These are phyloP conservation scores for Talaromyces borbonicus DNA, from an alignment of 495 filamentous ascomycete species.

Conservation along the genomic window DNA sequence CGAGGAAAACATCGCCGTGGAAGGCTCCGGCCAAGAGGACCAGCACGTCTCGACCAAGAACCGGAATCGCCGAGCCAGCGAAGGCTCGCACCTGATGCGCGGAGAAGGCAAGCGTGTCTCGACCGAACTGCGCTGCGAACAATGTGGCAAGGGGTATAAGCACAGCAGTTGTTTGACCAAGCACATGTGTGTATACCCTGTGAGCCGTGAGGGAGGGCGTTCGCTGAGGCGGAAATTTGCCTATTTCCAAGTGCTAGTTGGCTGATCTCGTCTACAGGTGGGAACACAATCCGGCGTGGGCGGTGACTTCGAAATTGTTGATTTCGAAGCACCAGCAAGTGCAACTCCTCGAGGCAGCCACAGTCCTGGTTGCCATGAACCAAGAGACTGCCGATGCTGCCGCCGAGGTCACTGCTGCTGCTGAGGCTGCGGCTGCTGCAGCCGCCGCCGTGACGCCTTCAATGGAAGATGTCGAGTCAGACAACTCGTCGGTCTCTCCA, in stretches of 20 bases:
- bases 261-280: constrained; percentile 51
- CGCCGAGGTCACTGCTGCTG: not conserved
- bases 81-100: constrained; percentile 70
- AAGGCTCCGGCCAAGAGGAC: constrained; percentile 17
- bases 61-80: constrained; percentile 73
- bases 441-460: not conserved
- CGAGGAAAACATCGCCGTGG: constrained; percentile 33
- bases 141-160: constrained; percentile 99
- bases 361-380: constrained; percentile 91
- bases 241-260: constrained; percentile 2
- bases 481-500: constrained; percentile 73
- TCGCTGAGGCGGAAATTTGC: too few relatives aligned
- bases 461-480: constrained; percentile 54
- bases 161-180: constrained; percentile 99
- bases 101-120: constrained; percentile 64
- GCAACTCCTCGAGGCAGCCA: constrained; percentile 91
- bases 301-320: constrained; percentile 90
- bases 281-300: constrained; percentile 99
- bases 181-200: constrained; percentile 87
- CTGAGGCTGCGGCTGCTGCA: not conserved
- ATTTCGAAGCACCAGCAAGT: constrained; percentile 99
- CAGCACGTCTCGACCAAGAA: constrained; percentile 53
- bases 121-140: constrained; percentile 88
- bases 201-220: too few relatives aligned
- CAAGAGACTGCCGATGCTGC: constrained; percentile 29